Evolutionary conservation across 345 rosid species (phyloP), one percentile per base, ranked within the genome.

Genomic region (Crucihimalaya himalaica): DNA sequence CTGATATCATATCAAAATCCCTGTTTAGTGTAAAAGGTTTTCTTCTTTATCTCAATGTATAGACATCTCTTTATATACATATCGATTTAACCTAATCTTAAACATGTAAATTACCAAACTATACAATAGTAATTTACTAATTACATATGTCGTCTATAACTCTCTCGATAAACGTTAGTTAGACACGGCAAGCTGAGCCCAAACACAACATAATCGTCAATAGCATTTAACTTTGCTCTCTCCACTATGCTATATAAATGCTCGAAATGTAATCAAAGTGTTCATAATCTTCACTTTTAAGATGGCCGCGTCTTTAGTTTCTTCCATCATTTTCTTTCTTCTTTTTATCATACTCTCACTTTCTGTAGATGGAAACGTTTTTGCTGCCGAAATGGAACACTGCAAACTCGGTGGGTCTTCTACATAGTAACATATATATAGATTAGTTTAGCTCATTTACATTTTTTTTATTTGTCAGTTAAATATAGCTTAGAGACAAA

Each of bases 321-420:
- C 73, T 5, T 56, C 29, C 16, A 69, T 20, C 23, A 57, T 56
- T 70, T 57, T 57, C 25, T 31, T 58, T n/a, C 47, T 70, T 58
- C 34, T 31, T 28, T 55, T 42, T 2, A 14, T 29, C 56, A 46
- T 46, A 21, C 5, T 56, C 28, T 70, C 57, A 2, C 47, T 14
- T 47, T 57, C 1, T 32, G 56, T 46, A 12, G 35, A 58, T 45
- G 23, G 1, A 66, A 35, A 37, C 6, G 70, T 27, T 31, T 34
- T 50, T 32, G 58, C 46, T 5, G 66, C 35, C 10, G 35, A 46
- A 32, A 70, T 46, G 47, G 66, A 58, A 58, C 47, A 58, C 5
- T 37, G 47, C 2, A 46, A 70, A 46, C 9, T 70, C 18, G 42
- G 66, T 70, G 35, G 32, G 74, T 31, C 35, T 57, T 56, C 23